Evolutionary conservation across 2,329 filamentous ascomycete species (phyloP).

Genomic region (Pochonia chlamydosporia): DNA sequence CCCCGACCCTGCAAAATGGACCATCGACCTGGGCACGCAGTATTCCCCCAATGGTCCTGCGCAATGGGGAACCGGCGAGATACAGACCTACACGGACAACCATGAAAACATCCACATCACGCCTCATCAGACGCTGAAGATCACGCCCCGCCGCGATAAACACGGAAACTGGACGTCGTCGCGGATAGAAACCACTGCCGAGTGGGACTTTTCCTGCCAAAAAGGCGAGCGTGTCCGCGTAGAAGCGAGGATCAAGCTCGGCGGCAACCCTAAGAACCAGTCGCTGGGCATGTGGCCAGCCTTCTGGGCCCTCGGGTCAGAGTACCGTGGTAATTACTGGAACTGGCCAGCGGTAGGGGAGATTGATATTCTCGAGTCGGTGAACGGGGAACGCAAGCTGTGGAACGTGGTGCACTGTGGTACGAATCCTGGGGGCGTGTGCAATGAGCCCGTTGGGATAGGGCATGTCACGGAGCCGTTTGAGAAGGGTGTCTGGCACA

Average conservation of each 20-base stretch:
- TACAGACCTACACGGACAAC: conserved; percentile 38
- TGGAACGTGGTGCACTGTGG: conserved; percentile 39
- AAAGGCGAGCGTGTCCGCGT: conserved; percentile 29
- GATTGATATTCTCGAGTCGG: conserved; percentile 38
- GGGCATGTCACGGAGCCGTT: conserved; percentile 13
- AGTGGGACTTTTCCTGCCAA: conserved; percentile 27
- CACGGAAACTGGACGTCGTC: conserved; percentile 36
- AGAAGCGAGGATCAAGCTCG: conserved; percentile 32
- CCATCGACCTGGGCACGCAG: conserved; percentile 34
- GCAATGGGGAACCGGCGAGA: conserved; percentile 44
- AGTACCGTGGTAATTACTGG: conserved; percentile 29
- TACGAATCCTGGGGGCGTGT: conserved; percentile 29
- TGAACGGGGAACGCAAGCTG: conserved; percentile 30
- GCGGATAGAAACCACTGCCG: conserved; percentile 33
- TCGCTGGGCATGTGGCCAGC: conserved; percentile 40
- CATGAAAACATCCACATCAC: conserved; percentile 35
- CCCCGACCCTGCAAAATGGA: conserved; percentile 36
- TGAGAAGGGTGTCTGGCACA: conserved; percentile 26
- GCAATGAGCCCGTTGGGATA: conserved; percentile 34
- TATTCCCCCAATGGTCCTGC: conserved; percentile 37
- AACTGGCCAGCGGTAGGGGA: conserved; percentile 38
- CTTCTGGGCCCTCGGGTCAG: conserved; percentile 38
- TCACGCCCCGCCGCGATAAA: conserved; percentile 23
- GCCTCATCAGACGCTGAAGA: conserved; percentile 27
- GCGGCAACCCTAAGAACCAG: conserved; percentile 15